Conservation (phyloP, 306 rosid species). For the Astragalus glycyphyllos region DNA sequence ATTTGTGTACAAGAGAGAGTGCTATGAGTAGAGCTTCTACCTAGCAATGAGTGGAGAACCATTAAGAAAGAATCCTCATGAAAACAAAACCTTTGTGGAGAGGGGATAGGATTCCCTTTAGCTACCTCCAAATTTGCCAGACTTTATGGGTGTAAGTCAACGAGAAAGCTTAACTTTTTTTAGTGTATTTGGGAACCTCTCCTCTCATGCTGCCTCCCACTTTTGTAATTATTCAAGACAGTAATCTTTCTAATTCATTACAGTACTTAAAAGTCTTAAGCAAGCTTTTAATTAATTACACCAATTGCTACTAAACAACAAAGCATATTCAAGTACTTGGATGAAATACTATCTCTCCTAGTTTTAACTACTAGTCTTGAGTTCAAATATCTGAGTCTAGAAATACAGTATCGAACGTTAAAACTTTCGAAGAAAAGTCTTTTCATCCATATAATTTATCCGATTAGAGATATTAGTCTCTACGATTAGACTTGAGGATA, state of each 20-base stretch:
- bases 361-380: too few relatives aligned
- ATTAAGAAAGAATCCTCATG: constrained; percentile 63
- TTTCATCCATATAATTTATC: too few relatives aligned
- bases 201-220: constrained; percentile 79
- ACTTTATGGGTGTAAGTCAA: constrained; percentile 87
- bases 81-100: constrained; percentile 51
- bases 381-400: too few relatives aligned
- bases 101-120: constrained; percentile 81
- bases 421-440: too few relatives aligned
- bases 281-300: background rate
- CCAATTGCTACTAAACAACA: background rate
- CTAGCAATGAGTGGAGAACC: constrained; percentile 73
- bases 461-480: too few relatives aligned
- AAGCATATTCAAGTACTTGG: background rate
- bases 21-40: constrained; percentile 44
- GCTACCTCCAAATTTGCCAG: constrained; percentile 67
- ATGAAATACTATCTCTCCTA: too few relatives aligned
- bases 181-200: constrained; percentile 58
- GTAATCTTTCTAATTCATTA: constrained; percentile 35
- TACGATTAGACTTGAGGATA: too few relatives aligned
- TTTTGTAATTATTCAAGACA: constrained; percentile 50
- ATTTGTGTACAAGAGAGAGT: constrained; percentile 22
- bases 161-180: constrained; percentile 65
- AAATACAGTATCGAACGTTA: too few relatives aligned
- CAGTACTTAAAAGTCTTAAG: background rate